These are phyloP conservation scores for Mycena albidolilacea DNA, from an alignment of 768 basidiomycete genomes.

Conservation along the genomic window DNA sequence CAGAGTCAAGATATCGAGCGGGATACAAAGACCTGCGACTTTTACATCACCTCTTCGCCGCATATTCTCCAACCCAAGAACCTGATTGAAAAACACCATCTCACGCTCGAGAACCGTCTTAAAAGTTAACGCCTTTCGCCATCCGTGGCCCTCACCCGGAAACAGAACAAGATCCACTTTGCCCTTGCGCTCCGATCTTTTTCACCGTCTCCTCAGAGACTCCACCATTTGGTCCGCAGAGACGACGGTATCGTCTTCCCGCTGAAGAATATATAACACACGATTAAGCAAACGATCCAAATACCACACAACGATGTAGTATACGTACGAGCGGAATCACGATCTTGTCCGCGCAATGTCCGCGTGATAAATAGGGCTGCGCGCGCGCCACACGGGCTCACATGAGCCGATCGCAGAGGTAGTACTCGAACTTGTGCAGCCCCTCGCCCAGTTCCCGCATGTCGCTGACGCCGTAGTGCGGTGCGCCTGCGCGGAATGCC, in stretches of 20 bases:
- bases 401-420: conserved; percentile 62
- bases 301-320: no score
- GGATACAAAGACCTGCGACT: no score
- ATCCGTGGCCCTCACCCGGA: conserved; percentile 67
- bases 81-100: conserved; percentile 56
- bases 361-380: conserved; percentile 68
- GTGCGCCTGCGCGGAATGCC: conserved; percentile 63
- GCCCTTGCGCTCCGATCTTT: conserved; percentile 53
- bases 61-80: conserved; percentile 36
- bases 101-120: conserved; percentile 56
- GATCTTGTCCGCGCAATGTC: no score
- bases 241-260: no score
- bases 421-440: conserved; percentile 70
- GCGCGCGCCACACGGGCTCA: conserved; percentile 62
- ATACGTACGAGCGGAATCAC: conserved; percentile 62
- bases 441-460: conserved; percentile 61
- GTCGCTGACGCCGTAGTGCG: conserved; percentile 68
- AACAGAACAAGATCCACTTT: conserved; percentile 60
- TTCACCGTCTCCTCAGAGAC: no score
- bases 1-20: no score
- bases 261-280: no score
- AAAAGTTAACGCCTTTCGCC: conserved; percentile 58
- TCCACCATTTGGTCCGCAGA: no score
- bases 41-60: not conserved
- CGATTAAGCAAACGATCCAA: no score